Percentiles rank a stretch among this genome's conserved stretches.
Evolutionary conservation across 345 rosid species (phyloP).

Genomic region (Linum trigynum): DNA sequence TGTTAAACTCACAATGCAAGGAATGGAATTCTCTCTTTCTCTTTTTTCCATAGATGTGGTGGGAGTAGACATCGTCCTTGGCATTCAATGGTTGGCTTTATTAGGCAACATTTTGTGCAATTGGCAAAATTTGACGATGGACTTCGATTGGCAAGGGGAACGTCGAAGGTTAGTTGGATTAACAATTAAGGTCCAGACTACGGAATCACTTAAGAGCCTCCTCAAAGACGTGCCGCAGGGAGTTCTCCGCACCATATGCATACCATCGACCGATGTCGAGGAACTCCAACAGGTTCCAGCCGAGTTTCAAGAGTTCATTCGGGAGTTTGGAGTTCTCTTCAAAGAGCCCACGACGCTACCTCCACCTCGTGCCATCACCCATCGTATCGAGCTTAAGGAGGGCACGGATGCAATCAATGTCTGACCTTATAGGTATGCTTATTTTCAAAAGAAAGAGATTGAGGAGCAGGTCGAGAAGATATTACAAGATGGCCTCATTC

Average conservation of each 20-base stretch:
- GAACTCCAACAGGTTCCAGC: neutral
- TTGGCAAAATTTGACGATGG: conserved; percentile 1
- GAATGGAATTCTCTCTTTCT: no score
- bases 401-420: conserved; percentile 1
- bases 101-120: neutral
- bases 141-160: neutral
- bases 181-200: neutral
- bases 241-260: neutral
- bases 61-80: neutral
- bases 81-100: neutral
- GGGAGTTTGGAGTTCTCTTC: neutral
- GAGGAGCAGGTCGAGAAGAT: neutral
- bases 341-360: conserved; percentile 4
- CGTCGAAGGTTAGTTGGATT: neutral
- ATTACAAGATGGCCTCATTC: neutral
- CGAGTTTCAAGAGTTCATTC: neutral
- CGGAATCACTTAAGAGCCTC: neutral
- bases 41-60: neutral
- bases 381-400: neutral
- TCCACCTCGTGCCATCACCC: neutral
- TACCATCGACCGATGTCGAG: neutral
- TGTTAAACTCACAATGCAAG: neutral
- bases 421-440: neutral
- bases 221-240: neutral
- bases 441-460: no score